Percentiles rank a stretch among this genome's conserved stretches.
These are phyloP conservation scores for Dendrobium huoshanense DNA, from an alignment of 106 monocot genomes.

Conservation along the genomic window DNA sequence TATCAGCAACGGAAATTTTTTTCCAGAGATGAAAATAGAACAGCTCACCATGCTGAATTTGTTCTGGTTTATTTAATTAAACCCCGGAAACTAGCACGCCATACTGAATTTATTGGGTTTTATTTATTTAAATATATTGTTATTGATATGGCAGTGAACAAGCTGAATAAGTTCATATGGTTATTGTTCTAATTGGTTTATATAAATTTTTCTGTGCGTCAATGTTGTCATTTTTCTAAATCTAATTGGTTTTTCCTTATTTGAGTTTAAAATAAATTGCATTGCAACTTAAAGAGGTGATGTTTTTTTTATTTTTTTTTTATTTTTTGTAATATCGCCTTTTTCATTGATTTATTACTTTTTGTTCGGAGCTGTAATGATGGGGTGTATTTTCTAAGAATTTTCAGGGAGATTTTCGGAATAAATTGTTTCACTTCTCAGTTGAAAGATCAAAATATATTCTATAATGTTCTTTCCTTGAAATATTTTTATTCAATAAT, in stretches of 20 bases:
- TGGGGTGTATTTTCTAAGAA: not conserved
- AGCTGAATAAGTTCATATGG: not conserved
- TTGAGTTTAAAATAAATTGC: not conserved
- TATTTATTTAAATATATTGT: not conserved
- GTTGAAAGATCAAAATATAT: not conserved
- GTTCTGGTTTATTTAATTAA: no score
- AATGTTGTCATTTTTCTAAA: not conserved
- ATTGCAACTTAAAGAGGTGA: not conserved
- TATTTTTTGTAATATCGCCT: not conserved
- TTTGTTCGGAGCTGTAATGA: not conserved
- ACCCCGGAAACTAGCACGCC: not conserved
- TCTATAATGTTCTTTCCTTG: not conserved
- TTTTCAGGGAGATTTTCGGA: not conserved
- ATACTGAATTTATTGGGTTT: not conserved
- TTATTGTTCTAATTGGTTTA: not conserved
- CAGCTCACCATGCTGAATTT: not conserved
- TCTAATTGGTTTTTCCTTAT: not conserved
- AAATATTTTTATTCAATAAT: not conserved
- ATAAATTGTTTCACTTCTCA: not conserved
- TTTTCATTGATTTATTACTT: not conserved
- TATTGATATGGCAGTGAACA: not conserved
- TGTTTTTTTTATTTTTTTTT: no score
- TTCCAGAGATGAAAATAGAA: not conserved
- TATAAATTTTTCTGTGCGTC: not conserved
- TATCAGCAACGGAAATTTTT: not conserved